Base-by-base conservation (phyloP, 192 early-diverging fungal species). In the Glomus cerebriforme region DNA sequence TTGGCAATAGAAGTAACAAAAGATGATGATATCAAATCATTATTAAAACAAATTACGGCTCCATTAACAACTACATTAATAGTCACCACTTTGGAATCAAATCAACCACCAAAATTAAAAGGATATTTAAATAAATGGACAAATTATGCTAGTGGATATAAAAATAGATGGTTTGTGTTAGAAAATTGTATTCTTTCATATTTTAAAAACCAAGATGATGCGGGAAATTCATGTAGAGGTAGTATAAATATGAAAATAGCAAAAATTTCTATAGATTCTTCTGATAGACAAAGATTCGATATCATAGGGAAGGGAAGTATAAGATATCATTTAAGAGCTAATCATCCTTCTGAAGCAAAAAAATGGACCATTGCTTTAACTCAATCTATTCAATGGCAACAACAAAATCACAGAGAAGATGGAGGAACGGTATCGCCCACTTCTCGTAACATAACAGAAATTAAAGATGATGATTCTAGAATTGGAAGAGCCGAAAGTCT, bases 111-210 rank as follows among this genome's bases (percentile, higher is more conserved):
- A 12, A 84, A 84, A 60, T 82, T 91, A 7, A 83, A 85, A 69
- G 92, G 92, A 29, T 87, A 82, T 43, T 87, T 96, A 63, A 81
- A 88, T 82, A 96, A 96, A 81, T 96, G 94, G 94, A 94, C 92
- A 72, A 96, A 96, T 85, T 94, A 93, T 82, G 90, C 93, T 13
- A 82, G 87, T 60, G 94, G 95, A 58, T 96, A 93, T 87, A 92
- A 93, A 78, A 81, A 86, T 54, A 85, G 94, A 39, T 95, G 92
- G 88, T 95, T 95, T 81, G 93, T 92, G 10, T 86, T 96, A 1
- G 93, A 95, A 59, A 86, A 92, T 59, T 92, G 94, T 39, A 91
- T 90, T 24, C 82, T 95, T n/a, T 93, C 92, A 1, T 96, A 96
- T 79, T 96, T 92, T 85, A 92, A 95, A 72, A 90, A 92, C 79